Evolutionary conservation across 306 rosid genomes (phyloP), one percentile per base, ranked within the genome.

Genomic region (Senna siamea): DNA sequence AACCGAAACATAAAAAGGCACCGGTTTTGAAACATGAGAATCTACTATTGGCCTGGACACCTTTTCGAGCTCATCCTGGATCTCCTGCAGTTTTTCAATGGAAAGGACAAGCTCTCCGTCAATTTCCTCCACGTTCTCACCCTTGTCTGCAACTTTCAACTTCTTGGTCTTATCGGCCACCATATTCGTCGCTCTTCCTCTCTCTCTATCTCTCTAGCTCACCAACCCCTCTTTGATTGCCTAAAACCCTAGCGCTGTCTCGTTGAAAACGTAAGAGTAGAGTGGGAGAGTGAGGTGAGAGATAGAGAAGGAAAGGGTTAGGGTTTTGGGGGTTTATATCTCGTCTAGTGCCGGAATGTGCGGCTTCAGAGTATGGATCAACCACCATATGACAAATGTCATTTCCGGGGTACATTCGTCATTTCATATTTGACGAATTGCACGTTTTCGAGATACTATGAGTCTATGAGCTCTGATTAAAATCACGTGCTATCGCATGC

Each of bases 21-120:
- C 19, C 32, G 22, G 5, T 23, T 26, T 15, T 6, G 18, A 65
- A n/a, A 47, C 2, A 28, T 2, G 20, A 5, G 0, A 6, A 57
- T 20, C 1, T 9, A 7, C 10, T 46, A 7, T 4, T 40, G 22
- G 68, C 23, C 50, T 41, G 6, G 30, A 28, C 2, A 93, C 98
- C 96, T 91, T 91, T 72, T 91, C 97, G 60, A 93, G 96, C 68
- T 91, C 92, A 69, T 93, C 98, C 78, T 91, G 98, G 79, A 89
- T 85, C 80, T 91, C 96, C 86, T 93, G 96, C 83, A 93, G 72
- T 66, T 91, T 93, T 79, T 93, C 96, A 70, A 91, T 85, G 72
- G 92, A 85, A 48, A 85, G 85, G 68, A 93, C 85, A 72, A 93
- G 97, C 72, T 93, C 84, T 68, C 76, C 93, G 17, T 91, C 90